A percentile compares a stretch with the other conserved stretches of the same genome.
These are phyloP conservation scores for Boechera divaricarpa DNA, from an alignment of 345 rosid genomes.

Conservation along the genomic window DNA sequence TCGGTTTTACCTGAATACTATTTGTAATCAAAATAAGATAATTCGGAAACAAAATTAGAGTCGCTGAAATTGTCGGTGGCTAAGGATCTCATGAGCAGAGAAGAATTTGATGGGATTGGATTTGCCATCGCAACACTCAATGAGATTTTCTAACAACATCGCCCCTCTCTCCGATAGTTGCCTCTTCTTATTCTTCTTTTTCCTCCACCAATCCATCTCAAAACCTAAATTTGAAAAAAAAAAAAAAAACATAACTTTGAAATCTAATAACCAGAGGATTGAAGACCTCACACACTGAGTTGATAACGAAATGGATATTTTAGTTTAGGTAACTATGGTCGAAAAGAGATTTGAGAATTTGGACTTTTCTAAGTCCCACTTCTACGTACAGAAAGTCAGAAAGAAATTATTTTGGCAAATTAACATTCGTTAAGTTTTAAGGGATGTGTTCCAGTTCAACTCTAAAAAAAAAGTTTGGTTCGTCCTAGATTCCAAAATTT, in stretches of 20 bases:
- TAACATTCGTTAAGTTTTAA: no score
- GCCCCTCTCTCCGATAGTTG: background rate
- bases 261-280: background rate
- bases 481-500: no score
- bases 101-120: slow-evolving; percentile 11
- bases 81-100: background rate
- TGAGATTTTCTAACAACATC: background rate
- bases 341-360: no score
- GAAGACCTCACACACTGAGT: background rate
- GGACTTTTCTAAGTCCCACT: no score
- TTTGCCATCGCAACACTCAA: background rate
- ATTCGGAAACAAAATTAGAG: background rate
- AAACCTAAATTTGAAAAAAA: background rate
- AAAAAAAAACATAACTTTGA: background rate
- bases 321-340: no score
- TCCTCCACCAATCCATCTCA: background rate
- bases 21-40: fast-evolving
- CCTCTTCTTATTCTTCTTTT: background rate
- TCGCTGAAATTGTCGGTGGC: background rate
- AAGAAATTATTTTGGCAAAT: no score
- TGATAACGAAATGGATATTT: no score
- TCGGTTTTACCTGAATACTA: background rate
- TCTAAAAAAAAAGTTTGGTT: no score
- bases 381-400: no score
- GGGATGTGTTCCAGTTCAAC: no score